Conservation (phyloP, 164 flowering plant genomes). For the Malania oleifera region DNA sequence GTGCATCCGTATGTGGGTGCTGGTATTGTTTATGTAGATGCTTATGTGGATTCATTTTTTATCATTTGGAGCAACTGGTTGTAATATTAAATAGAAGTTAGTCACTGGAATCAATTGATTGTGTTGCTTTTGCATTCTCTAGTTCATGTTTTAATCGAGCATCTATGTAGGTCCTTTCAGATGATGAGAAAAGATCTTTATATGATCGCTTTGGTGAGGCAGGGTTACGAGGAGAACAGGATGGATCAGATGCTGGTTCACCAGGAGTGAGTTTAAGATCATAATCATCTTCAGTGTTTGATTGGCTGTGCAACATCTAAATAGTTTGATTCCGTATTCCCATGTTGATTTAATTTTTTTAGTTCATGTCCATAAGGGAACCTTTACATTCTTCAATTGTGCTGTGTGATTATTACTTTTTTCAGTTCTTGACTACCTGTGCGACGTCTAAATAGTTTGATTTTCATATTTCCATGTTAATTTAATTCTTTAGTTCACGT, state of each 20-base stretch:
- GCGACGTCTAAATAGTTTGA: background rate
- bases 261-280: slow-evolving; percentile 44
- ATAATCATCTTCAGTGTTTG: background rate
- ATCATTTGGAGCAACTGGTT: no score
- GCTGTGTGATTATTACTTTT: no score
- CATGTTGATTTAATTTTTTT: background rate
- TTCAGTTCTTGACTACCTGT: no score
- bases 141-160: slow-evolving; percentile 24
- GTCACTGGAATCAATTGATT: background rate
- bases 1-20: no score
- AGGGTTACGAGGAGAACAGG: slow-evolving; percentile 66
- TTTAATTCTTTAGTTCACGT: background rate
- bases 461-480: background rate
- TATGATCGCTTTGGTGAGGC: slow-evolving; percentile 97
- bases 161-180: slow-evolving; percentile 82
- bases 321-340: background rate
- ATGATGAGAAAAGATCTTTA: slow-evolving; percentile 76
- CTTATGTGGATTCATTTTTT: no score
- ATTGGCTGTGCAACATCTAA: background rate
- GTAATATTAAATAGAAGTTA: no score
- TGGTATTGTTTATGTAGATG: no score
- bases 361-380: background rate
- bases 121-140: background rate
- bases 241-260: slow-evolving; percentile 37
- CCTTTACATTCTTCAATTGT: no score